These are phyloP conservation scores for Solanum dulcamara DNA, from an alignment of 257 asterid genomes.

Conservation along the genomic window DNA sequence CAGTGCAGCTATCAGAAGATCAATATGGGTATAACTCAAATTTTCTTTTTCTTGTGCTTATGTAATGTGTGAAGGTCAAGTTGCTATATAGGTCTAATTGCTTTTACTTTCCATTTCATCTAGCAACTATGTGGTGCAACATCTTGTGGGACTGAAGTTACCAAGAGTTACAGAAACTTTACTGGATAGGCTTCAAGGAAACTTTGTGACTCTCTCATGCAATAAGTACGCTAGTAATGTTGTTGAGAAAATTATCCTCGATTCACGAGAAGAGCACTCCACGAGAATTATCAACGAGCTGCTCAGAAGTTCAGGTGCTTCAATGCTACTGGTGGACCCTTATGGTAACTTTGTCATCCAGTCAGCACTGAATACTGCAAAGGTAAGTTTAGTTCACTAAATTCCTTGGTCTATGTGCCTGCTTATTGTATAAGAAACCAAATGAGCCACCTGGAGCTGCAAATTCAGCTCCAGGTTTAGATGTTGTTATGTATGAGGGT, in stretches of 20 bases:
- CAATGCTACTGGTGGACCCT: constrained; percentile 50
- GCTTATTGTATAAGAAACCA: not conserved
- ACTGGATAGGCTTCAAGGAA: constrained; percentile 31
- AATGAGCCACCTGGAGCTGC: not conserved
- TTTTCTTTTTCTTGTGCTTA: not conserved
- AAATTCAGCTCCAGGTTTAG: not conserved
- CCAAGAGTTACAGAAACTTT: constrained; percentile 29
- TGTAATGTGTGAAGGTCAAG: not conserved
- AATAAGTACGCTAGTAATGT: constrained; percentile 75
- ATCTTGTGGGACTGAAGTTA: constrained; percentile 37
- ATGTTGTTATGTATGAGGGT: not conserved
- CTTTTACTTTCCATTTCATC: not conserved
- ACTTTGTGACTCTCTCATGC: constrained; percentile 38
- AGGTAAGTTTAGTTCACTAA: constrained; percentile 20
- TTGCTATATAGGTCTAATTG: not conserved
- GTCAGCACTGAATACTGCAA: constrained; percentile 36
- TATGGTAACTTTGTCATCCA: constrained; percentile 75
- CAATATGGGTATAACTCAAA: constrained; percentile 58
- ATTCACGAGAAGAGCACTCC: constrained; percentile 18
- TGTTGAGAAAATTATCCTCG: constrained; percentile 45
- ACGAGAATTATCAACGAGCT: constrained; percentile 34
- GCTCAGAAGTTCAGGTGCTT: constrained; percentile 23
- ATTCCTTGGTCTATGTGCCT: not conserved
- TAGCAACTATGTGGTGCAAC: constrained; percentile 85
- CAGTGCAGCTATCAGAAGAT: constrained; percentile 44